Conservation (phyloP, 805 yeast species). For the Middelhovenomyces tepae region DNA sequence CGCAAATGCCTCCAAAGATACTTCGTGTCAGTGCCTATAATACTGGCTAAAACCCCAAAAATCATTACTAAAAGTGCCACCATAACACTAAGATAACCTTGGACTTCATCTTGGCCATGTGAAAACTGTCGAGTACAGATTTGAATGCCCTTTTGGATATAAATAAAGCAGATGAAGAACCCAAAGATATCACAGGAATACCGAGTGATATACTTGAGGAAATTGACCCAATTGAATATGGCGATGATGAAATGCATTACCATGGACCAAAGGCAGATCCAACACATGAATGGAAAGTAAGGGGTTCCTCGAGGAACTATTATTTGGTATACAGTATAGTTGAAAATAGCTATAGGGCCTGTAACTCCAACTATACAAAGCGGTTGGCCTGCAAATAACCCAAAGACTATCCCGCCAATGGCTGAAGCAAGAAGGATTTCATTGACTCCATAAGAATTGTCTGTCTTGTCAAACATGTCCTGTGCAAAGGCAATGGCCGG, state of each 20-base stretch:
- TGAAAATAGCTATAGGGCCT: conserved; percentile 89
- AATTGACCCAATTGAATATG: conserved; percentile 54
- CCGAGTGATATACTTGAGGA: conserved; percentile 61
- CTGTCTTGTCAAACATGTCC: conserved; percentile 90
- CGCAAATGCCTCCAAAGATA: conserved; percentile 54
- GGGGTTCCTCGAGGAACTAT: conserved; percentile 41
- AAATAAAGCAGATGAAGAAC: conserved; percentile 76
- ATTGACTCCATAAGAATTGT: conserved; percentile 82
- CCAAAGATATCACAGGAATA: conserved; percentile 94
- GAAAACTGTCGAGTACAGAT: conserved; percentile 65
- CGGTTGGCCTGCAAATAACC: conserved; percentile 82
- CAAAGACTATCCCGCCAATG: conserved; percentile 82
- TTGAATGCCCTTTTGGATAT: conserved; percentile 85
- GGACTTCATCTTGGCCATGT: conserved; percentile 26
- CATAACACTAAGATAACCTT: conserved; percentile 68
- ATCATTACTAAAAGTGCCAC: conserved; percentile 68
- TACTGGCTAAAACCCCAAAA: conserved; percentile 55
- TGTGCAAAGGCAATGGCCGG: conserved; percentile 97
- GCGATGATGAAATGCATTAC: conserved; percentile 70
- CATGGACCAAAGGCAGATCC: conserved; percentile 92
- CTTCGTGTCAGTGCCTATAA: conserved; percentile 54
- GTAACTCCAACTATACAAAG: conserved; percentile 94
- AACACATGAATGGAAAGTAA: conserved; percentile 88
- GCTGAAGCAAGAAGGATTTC: conserved; percentile 81
- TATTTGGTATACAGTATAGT: conserved; percentile 77